Percentiles rank a stretch among this genome's conserved stretches.
Evolutionary conservation across 805 yeast genomes (phyloP).

Genomic region (Yarrowia keelungensis): DNA sequence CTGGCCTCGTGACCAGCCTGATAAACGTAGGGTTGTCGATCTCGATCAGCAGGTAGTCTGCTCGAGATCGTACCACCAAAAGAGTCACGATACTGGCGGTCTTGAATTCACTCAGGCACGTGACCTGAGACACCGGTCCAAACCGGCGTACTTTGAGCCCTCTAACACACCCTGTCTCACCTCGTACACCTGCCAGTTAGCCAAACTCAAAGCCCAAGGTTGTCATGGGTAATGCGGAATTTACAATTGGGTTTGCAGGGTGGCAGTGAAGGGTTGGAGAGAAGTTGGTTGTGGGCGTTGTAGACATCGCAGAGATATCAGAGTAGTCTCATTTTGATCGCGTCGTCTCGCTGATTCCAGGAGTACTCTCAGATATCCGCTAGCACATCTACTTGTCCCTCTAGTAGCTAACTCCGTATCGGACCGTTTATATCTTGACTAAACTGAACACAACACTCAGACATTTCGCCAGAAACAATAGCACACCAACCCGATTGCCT

Average conservation of each 20-base stretch:
- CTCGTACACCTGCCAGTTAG: constrained; percentile 19
- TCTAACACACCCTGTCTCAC: constrained; percentile 1
- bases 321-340: background rate
- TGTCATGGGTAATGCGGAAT: constrained; percentile 28
- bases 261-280: background rate
- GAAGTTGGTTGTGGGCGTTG: background rate
- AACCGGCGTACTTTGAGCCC: background rate
- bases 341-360: background rate
- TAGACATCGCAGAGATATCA: background rate
- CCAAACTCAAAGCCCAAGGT: background rate
- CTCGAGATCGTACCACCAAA: background rate
- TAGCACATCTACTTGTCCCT: background rate
- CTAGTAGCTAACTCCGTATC: background rate
- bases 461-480: no score
- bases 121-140: no score
- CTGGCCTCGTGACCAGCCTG: constrained; percentile 13
- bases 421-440: background rate
- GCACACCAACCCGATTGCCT: no score
- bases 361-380: background rate
- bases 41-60: background rate
- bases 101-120: no score
- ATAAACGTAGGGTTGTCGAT: constrained; percentile 13
- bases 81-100: background rate
- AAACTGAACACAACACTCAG: no score
- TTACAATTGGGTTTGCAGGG: constrained; percentile 21